Evolutionary conservation across 345 rosid genomes (phyloP), one percentile per base, ranked within the genome.

Genomic region (Lepidium africanum): DNA sequence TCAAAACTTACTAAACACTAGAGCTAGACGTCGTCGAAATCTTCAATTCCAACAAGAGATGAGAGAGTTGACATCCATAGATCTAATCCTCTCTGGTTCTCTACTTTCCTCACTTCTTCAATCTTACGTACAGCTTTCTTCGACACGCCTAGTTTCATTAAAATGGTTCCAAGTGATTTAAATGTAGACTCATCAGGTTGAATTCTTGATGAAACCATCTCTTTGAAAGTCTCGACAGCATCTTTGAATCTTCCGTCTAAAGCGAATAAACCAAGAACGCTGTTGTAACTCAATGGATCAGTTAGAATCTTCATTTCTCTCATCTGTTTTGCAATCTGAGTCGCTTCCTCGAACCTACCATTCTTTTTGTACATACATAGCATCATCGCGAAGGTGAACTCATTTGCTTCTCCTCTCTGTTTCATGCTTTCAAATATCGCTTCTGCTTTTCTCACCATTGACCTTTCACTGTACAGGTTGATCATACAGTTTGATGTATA

Each of bases 381-480:
- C 91, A 91, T 89, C 97, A 87, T 94, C 7, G 92, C 89, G 54
- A 66, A 87, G 2, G 86, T 75, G 63, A 91, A 93, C 76, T 94
- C 95, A 67, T 90, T 93, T 19, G 95, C 91, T 40, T 80, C 83
- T 70, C 88, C 71, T 36, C 75, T 80, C 67, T 55, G 78, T 78
- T 87, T 91, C 86, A 94, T 63, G 66, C 70, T 65, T 37, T 80
- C 64, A 49, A 94, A 90, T 51, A 88, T 70, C n/a, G 68, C 79
- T 77, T 85, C 84, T 0, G 90, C 92, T 78, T 83, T 83, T 69
- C 73, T 77, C 63, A 86, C 86, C 95, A 87, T 86, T 32, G 89
- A 80, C 54, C 83, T 80, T 68, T 87, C 84, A 13, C 85, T 72
- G 78, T 91, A 94, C 55, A 91, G 87, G 61, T 89, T 89, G 71